phyloP scores from a whole-genome alignment of 345 rosid genomes.

The Euphorbia peplus region DNA sequence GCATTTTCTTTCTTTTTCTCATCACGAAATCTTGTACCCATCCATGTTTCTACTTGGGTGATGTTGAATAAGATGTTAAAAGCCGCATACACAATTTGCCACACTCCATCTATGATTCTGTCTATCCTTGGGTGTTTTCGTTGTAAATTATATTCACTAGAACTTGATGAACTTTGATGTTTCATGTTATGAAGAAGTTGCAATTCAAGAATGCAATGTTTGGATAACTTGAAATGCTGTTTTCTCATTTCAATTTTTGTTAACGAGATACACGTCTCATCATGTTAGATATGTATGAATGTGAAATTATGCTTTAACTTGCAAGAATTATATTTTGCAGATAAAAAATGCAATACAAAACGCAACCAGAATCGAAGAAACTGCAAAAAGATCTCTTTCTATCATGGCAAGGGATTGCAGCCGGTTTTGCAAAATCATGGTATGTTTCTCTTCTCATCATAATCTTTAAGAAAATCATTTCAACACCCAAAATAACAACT shows the following conservation, averaged over 20 bases:
- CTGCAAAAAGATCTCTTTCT: constrained; percentile 59
- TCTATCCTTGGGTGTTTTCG: too few relatives aligned
- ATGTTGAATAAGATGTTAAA: neutral
- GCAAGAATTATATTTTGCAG: constrained; percentile 32
- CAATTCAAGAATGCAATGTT: neutral
- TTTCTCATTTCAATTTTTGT: neutral
- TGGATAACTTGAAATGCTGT: neutral
- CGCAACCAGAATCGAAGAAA: constrained; percentile 60
- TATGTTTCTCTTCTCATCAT: constrained; percentile 34
- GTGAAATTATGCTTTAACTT: neutral
- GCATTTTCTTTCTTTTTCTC: neutral
- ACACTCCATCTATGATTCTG: neutral
- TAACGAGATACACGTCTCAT: neutral
- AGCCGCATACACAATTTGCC: neutral
- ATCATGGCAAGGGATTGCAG: constrained; percentile 64
- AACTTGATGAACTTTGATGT: neutral
- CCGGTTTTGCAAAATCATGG: constrained; percentile 91
- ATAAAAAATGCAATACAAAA: constrained; percentile 44
- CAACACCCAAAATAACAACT: neutral
- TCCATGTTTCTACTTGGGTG: neutral
- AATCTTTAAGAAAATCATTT: neutral
- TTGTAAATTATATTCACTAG: neutral
- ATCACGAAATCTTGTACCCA: neutral
- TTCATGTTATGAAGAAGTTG: neutral
- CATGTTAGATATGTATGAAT: neutral